Evolutionary conservation across 1,139 yeast genomes (phyloP).

Genomic region (Taphrina pruni): DNA sequence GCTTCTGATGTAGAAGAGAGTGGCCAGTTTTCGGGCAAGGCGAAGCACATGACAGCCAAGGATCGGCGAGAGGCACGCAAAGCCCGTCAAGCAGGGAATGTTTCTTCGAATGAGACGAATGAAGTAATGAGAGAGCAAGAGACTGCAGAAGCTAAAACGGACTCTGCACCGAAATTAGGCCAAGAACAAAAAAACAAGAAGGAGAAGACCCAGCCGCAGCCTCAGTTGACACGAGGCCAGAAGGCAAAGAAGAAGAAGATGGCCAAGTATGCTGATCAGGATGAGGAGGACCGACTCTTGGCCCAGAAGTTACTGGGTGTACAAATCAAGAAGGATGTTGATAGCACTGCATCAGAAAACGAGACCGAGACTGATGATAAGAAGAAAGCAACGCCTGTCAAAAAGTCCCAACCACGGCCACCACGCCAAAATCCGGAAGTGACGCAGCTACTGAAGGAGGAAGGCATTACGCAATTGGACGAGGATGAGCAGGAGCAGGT

Average conservation of each 20-base stretch:
- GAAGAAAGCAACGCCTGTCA: constrained; percentile 46
- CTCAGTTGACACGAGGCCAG: constrained; percentile 69
- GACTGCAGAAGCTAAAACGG: neutral
- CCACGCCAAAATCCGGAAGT: constrained; percentile 46
- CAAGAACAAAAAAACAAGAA: constrained; percentile 43
- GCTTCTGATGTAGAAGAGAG: constrained; percentile 8
- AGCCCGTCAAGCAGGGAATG: constrained; percentile 1
- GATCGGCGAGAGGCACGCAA: constrained; percentile 40
- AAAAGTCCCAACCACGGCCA: constrained; percentile 46
- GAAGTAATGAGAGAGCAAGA: neutral
- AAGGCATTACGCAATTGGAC: constrained; percentile 51
- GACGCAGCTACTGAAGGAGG: constrained; percentile 46
- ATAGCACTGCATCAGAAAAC: constrained; percentile 58
- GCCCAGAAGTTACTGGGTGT: constrained; percentile 85
- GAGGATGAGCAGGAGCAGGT: constrained; percentile 49
- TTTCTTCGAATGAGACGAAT: neutral
- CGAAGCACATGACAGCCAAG: constrained; percentile 39
- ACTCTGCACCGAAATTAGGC: constrained; percentile 1
- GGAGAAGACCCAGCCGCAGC: constrained; percentile 17
- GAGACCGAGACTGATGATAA: constrained; percentile 49
- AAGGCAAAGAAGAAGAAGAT: constrained; percentile 83
- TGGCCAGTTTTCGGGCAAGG: constrained; percentile 26
- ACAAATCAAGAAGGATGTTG: constrained; percentile 62
- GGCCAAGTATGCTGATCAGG: constrained; percentile 87
- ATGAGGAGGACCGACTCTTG: constrained; percentile 78